A percentile compares a stretch with the other conserved stretches of the same genome.
phyloP scores from a whole-genome alignment of 148 eudicot species.

The Chenopodium album region DNA sequence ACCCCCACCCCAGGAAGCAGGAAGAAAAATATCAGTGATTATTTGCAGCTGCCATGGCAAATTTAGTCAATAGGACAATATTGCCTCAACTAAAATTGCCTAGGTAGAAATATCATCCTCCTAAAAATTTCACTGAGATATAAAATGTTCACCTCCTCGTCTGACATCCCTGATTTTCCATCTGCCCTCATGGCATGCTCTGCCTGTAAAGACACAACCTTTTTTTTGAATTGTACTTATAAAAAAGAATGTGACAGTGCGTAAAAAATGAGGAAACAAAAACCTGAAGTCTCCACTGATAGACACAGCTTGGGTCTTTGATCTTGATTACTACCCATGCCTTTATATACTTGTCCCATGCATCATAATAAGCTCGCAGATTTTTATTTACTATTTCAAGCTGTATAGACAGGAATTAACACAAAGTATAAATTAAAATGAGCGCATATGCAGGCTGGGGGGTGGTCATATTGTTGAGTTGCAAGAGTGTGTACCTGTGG shows the following conservation, averaged over 20 bases:
- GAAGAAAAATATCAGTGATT: background rate
- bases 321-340: conserved; percentile 95
- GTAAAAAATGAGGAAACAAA: conserved; percentile 2
- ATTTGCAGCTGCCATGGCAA: background rate
- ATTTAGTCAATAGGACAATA: background rate
- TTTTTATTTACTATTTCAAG: conserved; percentile 72
- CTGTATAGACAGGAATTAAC: conserved; percentile 38
- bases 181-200: conserved; percentile 92
- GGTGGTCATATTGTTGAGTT: background rate
- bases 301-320: conserved; percentile 80
- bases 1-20: background rate
- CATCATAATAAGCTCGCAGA: conserved; percentile 73
- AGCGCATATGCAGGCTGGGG: no score
- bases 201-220: conserved; percentile 57
- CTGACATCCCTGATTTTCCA: conserved; percentile 84
- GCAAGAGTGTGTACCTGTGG: conserved; percentile 48
- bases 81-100: background rate
- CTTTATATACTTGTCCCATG: conserved; percentile 81
- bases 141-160: conserved; percentile 66
- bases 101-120: background rate
- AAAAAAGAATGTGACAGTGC: background rate
- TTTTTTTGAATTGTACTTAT: background rate
- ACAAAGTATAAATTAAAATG: background rate
- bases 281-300: conserved; percentile 98
- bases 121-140: background rate